Conservation (phyloP, 2,329 filamentous ascomycete species). For the Chaetomiaceae sp. region DNA sequence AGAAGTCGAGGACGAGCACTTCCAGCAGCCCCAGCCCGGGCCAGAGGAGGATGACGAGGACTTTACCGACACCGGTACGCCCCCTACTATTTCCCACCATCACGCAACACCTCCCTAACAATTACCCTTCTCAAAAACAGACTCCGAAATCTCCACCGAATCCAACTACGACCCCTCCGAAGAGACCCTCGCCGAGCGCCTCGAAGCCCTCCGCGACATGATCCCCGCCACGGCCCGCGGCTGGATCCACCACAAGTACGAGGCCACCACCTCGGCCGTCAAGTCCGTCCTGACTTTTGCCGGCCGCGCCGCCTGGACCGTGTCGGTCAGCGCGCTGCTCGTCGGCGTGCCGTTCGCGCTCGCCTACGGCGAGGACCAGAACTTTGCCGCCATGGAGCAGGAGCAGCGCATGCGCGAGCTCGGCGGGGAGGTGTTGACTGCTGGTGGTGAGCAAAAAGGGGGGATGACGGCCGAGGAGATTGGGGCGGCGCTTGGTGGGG, state of each 20-base stretch:
- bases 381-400: conserved; percentile 95
- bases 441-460: conserved; percentile 32
- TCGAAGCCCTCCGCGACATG: conserved; percentile 71
- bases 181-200: conserved; percentile 62
- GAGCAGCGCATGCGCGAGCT: conserved; percentile 95
- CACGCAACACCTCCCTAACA: not conserved
- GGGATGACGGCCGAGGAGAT: conserved; percentile 45
- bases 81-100: conserved; percentile 1
- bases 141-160: conserved; percentile 81
- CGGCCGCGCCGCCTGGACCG: conserved; percentile 85
- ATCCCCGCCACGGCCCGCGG: conserved; percentile 68
- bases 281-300: conserved; percentile 62
- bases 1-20: conserved; percentile 96
- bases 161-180: conserved; percentile 60
- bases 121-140: conserved; percentile 37
- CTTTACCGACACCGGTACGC: conserved; percentile 84
- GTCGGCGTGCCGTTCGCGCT: conserved; percentile 91
- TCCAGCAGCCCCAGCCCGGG: conserved; percentile 65
- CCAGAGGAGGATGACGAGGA: conserved; percentile 84
- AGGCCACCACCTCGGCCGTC: conserved; percentile 52
- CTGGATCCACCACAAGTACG: conserved; percentile 58
- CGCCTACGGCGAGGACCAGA: conserved; percentile 92
- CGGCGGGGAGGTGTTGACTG: conserved; percentile 66
- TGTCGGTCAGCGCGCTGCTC: conserved; percentile 84
- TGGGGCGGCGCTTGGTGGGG: conserved; percentile 39